Evolutionary conservation across 2,329 filamentous ascomycete species (phyloP).

Genomic region (Chaetomium olivaceum): DNA sequence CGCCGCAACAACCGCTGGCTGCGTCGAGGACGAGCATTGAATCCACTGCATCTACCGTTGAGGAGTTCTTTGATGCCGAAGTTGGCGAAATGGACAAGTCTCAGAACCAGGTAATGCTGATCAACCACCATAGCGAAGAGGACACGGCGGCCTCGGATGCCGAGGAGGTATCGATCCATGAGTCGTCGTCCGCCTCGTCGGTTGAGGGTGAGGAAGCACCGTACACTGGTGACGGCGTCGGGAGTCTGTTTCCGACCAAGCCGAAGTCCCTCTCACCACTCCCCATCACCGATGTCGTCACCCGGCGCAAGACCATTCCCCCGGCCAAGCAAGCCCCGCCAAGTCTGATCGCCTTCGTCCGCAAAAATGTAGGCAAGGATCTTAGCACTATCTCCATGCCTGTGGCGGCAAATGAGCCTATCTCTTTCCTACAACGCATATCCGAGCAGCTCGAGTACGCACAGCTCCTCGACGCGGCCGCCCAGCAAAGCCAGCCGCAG

Average conservation of each 20-base stretch:
- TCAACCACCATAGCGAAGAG: slow-evolving; percentile 69
- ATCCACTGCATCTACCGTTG: slow-evolving; percentile 56
- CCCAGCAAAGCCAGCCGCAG: slow-evolving; percentile 56
- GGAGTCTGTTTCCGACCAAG: slow-evolving; percentile 68
- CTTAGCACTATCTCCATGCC: slow-evolving; percentile 97
- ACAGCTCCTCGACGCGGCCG: slow-evolving; percentile 75
- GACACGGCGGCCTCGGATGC: slow-evolving; percentile 60
- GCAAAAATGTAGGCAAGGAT: slow-evolving; percentile 98
- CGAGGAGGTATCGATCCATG: slow-evolving; percentile 59
- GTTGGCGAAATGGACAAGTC: slow-evolving; percentile 59
- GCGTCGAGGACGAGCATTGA: slow-evolving; percentile 34
- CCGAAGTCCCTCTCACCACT: slow-evolving; percentile 77
- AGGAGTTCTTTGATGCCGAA: slow-evolving; percentile 95
- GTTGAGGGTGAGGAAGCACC: slow-evolving; percentile 60
- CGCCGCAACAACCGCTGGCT: slow-evolving; percentile 53
- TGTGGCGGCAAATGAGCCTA: slow-evolving; percentile 91
- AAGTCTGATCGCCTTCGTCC: slow-evolving; percentile 87
- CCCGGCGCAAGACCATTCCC: slow-evolving; percentile 69
- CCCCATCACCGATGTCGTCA: slow-evolving; percentile 65
- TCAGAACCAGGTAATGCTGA: slow-evolving; percentile 71
- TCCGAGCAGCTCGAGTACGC: slow-evolving; percentile 93
- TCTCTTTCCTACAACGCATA: slow-evolving; percentile 81
- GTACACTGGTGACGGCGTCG: slow-evolving; percentile 58
- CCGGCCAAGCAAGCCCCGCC: slow-evolving; percentile 78
- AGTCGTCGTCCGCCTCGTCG: slow-evolving; percentile 61